Evolutionary conservation across 768 basidiomycete species (phyloP), one percentile per base, ranked within the genome.

Genomic region (Udeniomyces megalosporus): DNA sequence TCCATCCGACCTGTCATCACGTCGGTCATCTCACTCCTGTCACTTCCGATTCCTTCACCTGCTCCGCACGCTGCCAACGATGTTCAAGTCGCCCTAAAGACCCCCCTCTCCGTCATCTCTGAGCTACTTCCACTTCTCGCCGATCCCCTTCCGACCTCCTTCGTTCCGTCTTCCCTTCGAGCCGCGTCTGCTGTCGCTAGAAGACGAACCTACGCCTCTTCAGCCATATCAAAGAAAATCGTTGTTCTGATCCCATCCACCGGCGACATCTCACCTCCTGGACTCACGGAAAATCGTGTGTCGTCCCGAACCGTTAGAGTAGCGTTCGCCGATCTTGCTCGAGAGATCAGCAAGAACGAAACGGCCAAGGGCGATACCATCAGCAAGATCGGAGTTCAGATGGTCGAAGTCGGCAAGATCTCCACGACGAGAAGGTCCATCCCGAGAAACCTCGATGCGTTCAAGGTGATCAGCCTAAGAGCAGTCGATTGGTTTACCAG

Each of bases 1-100:
- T n/a, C 15, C 4, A 42, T 34, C 7, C 60, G 24, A 6, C 60
- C 49, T 17, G 31, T 54, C 50, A 44, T 56, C 22, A 32, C 50
- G 5, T 52, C 60, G 6, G 34, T 61, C 50, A 46, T 61, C 26
- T 61, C 60, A 10, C 44, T 52, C 12, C 52, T 61, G 24, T 52
- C 60, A 3, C 60, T 61, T n/a, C 51, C 60, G 3, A 34, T 61
- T 10, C 42, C 50, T 15, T 31, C 60, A 11, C 6, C 50, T 14
- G n/a, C 60, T 2, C 11, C 50, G 20, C 12, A 31, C 38, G 34
- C 46, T 20, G 20, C 44, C 6, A 28, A 31, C 20, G 15, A 35
- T 15, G 38, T 58, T 24, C 60, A 61, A 26, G 12, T 48, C 5
- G 4, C 60, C 7, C 26, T 61, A 2, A 31, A 44, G 31, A 61